These are phyloP conservation scores for Mortierella claussenii DNA, from an alignment of 192 early-diverging fungal species.

Conservation along the genomic window DNA sequence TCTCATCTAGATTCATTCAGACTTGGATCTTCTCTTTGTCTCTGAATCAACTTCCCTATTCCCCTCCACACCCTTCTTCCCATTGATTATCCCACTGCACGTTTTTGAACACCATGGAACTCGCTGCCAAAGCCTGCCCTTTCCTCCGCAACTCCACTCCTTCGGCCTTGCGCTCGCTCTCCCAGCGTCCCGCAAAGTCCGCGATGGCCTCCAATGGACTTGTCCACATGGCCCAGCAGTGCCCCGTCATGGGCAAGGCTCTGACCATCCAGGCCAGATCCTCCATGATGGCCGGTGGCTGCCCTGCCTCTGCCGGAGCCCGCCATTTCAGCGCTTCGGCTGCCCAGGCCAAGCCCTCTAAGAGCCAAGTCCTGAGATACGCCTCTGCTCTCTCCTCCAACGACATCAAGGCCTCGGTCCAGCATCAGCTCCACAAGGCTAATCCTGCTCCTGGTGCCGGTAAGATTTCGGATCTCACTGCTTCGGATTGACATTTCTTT, in stretches of 20 bases:
- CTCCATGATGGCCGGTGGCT: constrained; percentile 71
- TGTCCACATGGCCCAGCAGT: constrained; percentile 70
- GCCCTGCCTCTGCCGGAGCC: constrained; percentile 54
- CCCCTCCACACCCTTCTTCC: neutral
- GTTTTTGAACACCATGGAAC: constrained; percentile 28
- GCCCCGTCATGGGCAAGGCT: constrained; percentile 86
- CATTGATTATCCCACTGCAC: neutral
- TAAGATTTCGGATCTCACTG: no score
- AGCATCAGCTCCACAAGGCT: constrained; percentile 45
- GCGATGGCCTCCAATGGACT: constrained; percentile 56
- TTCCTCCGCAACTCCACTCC: constrained; percentile 80
- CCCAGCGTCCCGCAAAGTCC: constrained; percentile 41
- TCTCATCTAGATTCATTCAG: neutral
- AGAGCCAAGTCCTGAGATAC: constrained; percentile 48
- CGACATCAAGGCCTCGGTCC: constrained; percentile 41
- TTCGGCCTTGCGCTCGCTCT: constrained; percentile 72
- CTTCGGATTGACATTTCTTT: neutral
- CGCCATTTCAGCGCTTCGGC: constrained; percentile 54
- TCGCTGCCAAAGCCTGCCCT: constrained; percentile 70
- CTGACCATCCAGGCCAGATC: constrained; percentile 67
- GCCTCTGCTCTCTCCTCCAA: constrained; percentile 44
- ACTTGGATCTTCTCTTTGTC: neutral
- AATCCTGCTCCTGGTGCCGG: constrained; percentile 50
- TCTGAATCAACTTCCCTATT: constrained; percentile 1
- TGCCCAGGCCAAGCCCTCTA: constrained; percentile 38